These are phyloP conservation scores for Populus pruinosa DNA, from an alignment of 345 rosid genomes.

Conservation along the genomic window DNA sequence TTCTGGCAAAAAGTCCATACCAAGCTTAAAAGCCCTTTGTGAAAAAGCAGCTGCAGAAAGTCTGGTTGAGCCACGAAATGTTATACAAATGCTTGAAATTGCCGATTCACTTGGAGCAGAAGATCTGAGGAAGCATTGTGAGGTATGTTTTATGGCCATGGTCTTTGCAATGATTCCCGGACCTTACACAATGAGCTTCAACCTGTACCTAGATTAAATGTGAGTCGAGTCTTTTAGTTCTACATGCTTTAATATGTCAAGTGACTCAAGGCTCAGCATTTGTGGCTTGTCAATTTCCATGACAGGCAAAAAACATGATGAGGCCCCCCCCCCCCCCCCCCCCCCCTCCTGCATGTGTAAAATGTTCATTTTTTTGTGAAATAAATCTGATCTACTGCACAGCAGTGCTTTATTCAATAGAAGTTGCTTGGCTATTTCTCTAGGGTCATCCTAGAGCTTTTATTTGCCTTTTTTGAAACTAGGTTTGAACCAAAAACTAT, in stretches of 20 bases:
- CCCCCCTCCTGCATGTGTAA: no score
- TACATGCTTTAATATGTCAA: not conserved
- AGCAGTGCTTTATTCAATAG: no score
- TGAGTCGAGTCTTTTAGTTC: not conserved
- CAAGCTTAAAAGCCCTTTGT: slow-evolving; percentile 80
- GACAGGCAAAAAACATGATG: no score
- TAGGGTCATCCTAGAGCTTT: no score
- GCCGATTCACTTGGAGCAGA: slow-evolving; percentile 92
- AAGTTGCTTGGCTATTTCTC: no score
- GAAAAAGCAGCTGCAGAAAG: slow-evolving; percentile 88
- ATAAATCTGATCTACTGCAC: no score
- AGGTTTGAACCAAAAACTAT: not conserved
- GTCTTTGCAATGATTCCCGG: not conserved
- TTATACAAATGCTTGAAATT: slow-evolving; percentile 83
- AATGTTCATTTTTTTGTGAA: no score
- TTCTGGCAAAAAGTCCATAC: slow-evolving; percentile 33
- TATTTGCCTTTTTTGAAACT: not conserved
- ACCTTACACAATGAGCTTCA: not conserved
- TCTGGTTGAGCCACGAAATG: slow-evolving; percentile 91
- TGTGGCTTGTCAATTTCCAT: no score
- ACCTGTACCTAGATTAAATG: not conserved
- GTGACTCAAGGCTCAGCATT: no score
- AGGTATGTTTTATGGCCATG: slow-evolving; percentile 45
- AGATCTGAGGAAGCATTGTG: slow-evolving; percentile 78
- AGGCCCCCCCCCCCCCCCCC: no score